phyloP scores from a whole-genome alignment of 139 green algal genomes.

The Chlamydomonas eustigma region DNA sequence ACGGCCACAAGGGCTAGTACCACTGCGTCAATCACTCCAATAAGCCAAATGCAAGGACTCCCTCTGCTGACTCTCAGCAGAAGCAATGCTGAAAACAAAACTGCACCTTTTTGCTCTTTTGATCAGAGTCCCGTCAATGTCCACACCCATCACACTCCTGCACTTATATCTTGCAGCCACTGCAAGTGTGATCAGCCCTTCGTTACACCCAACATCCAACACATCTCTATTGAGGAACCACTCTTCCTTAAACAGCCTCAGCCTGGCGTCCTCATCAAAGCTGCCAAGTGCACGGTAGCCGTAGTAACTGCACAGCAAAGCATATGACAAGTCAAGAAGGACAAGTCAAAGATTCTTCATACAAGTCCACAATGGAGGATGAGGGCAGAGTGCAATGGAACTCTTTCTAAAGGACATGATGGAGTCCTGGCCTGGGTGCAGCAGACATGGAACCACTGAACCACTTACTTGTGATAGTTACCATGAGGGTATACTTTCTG shows the following conservation, averaged over 20 bases:
- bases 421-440: too few species aligned
- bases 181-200: conserved; percentile 80
- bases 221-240: conserved; percentile 72
- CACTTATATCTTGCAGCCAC: conserved; percentile 53
- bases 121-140: conserved; percentile 80
- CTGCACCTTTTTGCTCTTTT: background rate
- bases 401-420: too few species aligned
- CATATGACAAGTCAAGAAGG: too few species aligned
- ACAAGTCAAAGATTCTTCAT: too few species aligned
- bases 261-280: conserved; percentile 45
- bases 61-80: too few species aligned
- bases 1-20: background rate
- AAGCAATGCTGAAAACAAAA: too few species aligned
- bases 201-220: conserved; percentile 92
- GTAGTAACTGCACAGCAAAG: conserved; percentile 89
- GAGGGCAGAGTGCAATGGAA: too few species aligned
- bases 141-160: conserved; percentile 66
- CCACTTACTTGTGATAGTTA: conserved; percentile 10
- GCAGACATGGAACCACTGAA: background rate
- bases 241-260: conserved; percentile 44
- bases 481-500: conserved; percentile 2
- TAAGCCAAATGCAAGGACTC: too few species aligned
- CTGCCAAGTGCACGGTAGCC: conserved; percentile 54
- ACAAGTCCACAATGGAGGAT: too few species aligned
- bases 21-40: background rate